These are phyloP conservation scores for Trametes punicea DNA, from an alignment of 768 basidiomycete genomes.

Conservation along the genomic window DNA sequence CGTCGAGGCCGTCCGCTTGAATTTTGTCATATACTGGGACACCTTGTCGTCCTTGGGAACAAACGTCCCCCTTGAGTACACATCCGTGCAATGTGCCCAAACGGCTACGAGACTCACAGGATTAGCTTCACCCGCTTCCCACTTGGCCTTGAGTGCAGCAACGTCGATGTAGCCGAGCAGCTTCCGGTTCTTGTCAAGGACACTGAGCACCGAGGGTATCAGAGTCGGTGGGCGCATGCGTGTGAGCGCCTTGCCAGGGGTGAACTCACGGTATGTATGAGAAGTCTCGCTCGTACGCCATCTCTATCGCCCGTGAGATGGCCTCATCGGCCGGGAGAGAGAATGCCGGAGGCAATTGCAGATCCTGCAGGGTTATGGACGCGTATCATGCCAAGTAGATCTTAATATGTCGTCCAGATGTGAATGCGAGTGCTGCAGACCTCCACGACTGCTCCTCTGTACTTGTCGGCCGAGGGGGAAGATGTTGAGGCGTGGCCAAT, in stretches of 20 bases:
- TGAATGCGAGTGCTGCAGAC: conserved; percentile 33
- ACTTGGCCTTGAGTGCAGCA: conserved; percentile 66
- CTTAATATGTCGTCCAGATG: background rate
- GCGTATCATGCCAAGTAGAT: background rate
- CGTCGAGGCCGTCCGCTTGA: conserved; percentile 55
- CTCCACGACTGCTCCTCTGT: conserved; percentile 90
- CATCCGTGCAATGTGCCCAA: background rate
- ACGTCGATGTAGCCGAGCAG: conserved; percentile 88
- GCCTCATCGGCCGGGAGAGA: conserved; percentile 68
- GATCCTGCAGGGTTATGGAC: conserved; percentile 44
- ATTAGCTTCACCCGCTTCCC: conserved; percentile 69
- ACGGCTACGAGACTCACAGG: conserved; percentile 49
- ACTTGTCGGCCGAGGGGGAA: conserved; percentile 45
- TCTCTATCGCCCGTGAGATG: conserved; percentile 73
- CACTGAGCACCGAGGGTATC: conserved; percentile 40
- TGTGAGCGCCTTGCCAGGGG: background rate
- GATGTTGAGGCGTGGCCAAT: background rate
- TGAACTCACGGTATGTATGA: conserved; percentile 80
- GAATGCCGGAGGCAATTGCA: conserved; percentile 86
- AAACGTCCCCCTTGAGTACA: conserved; percentile 9
- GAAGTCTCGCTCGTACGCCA: conserved; percentile 92
- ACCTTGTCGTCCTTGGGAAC: conserved; percentile 64
- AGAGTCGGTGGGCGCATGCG: background rate
- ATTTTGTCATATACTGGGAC: conserved; percentile 65
- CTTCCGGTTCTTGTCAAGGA: conserved; percentile 66